Base-by-base conservation (phyloP, 2,329 filamentous ascomycete species). In the Colletotrichum brevisporum region DNA sequence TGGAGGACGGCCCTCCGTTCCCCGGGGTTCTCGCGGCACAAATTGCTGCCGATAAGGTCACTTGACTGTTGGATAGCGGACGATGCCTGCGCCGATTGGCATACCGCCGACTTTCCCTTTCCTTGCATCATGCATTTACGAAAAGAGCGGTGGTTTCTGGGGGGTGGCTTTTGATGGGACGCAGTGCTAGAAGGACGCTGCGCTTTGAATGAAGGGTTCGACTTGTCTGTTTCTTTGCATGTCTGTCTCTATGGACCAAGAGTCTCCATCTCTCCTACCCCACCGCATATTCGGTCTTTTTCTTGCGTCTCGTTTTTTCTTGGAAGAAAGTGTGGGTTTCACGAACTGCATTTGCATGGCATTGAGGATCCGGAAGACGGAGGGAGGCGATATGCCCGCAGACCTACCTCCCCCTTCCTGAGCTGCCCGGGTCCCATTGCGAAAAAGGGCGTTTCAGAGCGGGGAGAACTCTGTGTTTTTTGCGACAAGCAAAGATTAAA, bases 261-360 rank as follows among this genome's bases (percentile, higher is more conserved):
- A 63, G 27, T 55, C n/a, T 62, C 18, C 57, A 63, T 63, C 21
- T 67, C 10, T 24, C 47, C 27, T 15, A 24, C 41, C 31, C 61
- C 48, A 43, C n/a, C 50, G 41, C 54, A 58, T 58, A 18, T 65
- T 50, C 36, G 50, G 47, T 54, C 47, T 45, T 43, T 51, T 50
- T 63, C 18, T 50, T 45, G 5, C 21, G 45, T 63, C 21, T 24
- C 21, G 21, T 24, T 50, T 41, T 62, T 36, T 39, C 16, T 43
- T 24, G 27, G 52, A 36, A 36, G 31, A 36, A 8, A 31, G 27
- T 36, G 48, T 26, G 21, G 15, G 39, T 15, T 55, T 60, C 62
- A 70, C 39, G 63, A 65, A 63, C 41, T 70, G 63, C 63, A 70
- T 70, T 70, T 70, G 63, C 63, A 62, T 70, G 24, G 67, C 56